These are phyloP conservation scores for Coemansia sp. DNA, from an alignment of 192 early-diverging fungal genomes.

Conservation along the genomic window DNA sequence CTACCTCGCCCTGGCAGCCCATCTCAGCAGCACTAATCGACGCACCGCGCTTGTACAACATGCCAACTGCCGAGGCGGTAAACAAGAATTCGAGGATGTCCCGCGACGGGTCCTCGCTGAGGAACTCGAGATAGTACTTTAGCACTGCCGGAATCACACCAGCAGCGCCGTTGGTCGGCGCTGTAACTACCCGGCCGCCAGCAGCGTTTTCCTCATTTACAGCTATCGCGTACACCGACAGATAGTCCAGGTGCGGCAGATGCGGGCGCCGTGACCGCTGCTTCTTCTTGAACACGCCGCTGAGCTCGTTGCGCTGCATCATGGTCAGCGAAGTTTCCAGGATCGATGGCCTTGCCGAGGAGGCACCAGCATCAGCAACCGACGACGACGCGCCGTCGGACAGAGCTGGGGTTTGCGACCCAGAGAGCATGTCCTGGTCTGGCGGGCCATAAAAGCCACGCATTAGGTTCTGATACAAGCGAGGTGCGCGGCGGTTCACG, in stretches of 20 bases:
- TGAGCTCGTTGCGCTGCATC: constrained; percentile 42
- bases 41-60: constrained; percentile 95
- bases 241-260: constrained; percentile 85
- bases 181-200: constrained; percentile 84
- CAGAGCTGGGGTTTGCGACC: constrained; percentile 9
- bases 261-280: constrained; percentile 40
- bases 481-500: constrained; percentile 82
- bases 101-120: constrained; percentile 77
- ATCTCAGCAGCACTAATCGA: constrained; percentile 94
- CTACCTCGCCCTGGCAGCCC: constrained; percentile 98
- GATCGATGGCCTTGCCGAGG: constrained; percentile 12
- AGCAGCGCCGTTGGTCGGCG: constrained; percentile 94
- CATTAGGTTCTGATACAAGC: constrained; percentile 82
- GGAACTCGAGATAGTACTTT: constrained; percentile 95
- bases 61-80: constrained; percentile 91
- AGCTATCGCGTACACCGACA: constrained; percentile 91
- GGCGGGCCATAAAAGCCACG: constrained; percentile 62
- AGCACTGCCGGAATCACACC: constrained; percentile 92
- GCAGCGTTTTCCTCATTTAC: constrained; percentile 93
- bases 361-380: too few relatives aligned
- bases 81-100: constrained; percentile 92
- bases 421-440: constrained; percentile 25
- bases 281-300: constrained; percentile 38
- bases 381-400: constrained; percentile 11
- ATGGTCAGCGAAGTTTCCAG: constrained; percentile 36